Evolutionary conservation across 768 basidiomycete species (phyloP).

Genomic region (Pleurotus djamor): DNA sequence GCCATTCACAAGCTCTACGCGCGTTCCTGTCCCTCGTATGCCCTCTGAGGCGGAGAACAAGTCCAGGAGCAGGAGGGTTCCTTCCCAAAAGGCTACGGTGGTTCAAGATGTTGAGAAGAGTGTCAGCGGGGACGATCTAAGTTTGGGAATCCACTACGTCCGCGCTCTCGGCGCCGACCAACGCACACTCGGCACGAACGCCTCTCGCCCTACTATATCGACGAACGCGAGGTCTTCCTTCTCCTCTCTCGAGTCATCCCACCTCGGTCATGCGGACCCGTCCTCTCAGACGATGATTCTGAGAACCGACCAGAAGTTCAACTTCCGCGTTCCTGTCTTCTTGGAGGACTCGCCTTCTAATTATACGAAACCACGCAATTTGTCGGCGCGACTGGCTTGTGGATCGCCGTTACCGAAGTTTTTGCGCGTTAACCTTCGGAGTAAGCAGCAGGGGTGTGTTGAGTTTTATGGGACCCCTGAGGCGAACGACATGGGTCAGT

Average conservation of each 20-base stretch:
- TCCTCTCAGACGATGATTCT: constrained; percentile 43
- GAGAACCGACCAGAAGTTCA: constrained; percentile 57
- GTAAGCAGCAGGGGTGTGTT: constrained; percentile 42
- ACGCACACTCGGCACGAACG: constrained; percentile 18
- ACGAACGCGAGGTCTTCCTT: constrained; percentile 52
- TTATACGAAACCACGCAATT: constrained; percentile 13
- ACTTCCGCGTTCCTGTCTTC: constrained; percentile 48
- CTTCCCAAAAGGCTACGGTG: constrained; percentile 68
- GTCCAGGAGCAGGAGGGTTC: constrained; percentile 39
- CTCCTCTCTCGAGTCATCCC: constrained; percentile 63
- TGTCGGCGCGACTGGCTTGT: constrained; percentile 45
- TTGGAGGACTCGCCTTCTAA: constrained; percentile 8
- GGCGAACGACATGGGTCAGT: constrained; percentile 49
- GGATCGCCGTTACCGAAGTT: constrained; percentile 56
- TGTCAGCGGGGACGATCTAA: constrained; percentile 60
- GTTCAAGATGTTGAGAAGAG: constrained; percentile 36
- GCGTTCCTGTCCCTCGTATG: constrained; percentile 59
- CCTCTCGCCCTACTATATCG: constrained; percentile 29
- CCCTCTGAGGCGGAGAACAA: constrained; percentile 27
- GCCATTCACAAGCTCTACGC: constrained; percentile 67
- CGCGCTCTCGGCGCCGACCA: constrained; percentile 62
- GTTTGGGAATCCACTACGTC: constrained; percentile 70
- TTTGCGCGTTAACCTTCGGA: constrained; percentile 47
- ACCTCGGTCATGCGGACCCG: constrained; percentile 33
- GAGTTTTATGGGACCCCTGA: constrained; percentile 57